A percentile compares a stretch with the other conserved stretches of the same genome.
Conservation (phyloP, 1,139 yeast species). For the Pichia sp. region DNA sequence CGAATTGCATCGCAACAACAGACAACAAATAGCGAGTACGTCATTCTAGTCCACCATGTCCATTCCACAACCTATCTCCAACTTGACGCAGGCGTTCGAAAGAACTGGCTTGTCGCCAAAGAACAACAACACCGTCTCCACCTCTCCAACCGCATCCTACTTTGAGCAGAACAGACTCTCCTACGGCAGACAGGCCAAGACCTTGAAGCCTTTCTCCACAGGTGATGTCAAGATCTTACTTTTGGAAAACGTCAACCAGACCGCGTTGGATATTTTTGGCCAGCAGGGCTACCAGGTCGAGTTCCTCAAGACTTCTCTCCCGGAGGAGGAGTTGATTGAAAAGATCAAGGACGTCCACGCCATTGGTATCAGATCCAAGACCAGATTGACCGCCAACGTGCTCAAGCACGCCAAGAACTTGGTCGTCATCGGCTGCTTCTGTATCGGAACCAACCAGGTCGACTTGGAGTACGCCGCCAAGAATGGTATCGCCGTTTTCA, state of each 20-base stretch:
- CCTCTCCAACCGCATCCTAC: slow-evolving; percentile 62
- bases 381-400: slow-evolving; percentile 75
- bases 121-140: slow-evolving; percentile 58
- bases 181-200: slow-evolving; percentile 49
- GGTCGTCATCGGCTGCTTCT: slow-evolving; percentile 93
- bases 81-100: slow-evolving; percentile 51
- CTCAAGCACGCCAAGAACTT: slow-evolving; percentile 83
- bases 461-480: slow-evolving; percentile 89
- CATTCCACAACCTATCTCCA: slow-evolving; percentile 59
- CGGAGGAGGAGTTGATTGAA: slow-evolving; percentile 91
- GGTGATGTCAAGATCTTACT: slow-evolving; percentile 89
- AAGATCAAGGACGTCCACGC: slow-evolving; percentile 93
- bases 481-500: slow-evolving; percentile 93
- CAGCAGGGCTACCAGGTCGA: slow-evolving; percentile 97
- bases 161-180: slow-evolving; percentile 45
- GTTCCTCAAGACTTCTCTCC: slow-evolving; percentile 81
- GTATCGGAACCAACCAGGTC: slow-evolving; percentile 98
- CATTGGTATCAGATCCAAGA: slow-evolving; percentile 96
- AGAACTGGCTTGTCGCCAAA: slow-evolving; percentile 37
- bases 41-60: no score
- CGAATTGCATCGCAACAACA: no score
- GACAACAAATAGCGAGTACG: no score
- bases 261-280: slow-evolving; percentile 81
- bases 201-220: slow-evolving; percentile 82
- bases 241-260: slow-evolving; percentile 87